Conservation (phyloP, 164 flowering plant genomes). For the Vitis cinerea region DNA sequence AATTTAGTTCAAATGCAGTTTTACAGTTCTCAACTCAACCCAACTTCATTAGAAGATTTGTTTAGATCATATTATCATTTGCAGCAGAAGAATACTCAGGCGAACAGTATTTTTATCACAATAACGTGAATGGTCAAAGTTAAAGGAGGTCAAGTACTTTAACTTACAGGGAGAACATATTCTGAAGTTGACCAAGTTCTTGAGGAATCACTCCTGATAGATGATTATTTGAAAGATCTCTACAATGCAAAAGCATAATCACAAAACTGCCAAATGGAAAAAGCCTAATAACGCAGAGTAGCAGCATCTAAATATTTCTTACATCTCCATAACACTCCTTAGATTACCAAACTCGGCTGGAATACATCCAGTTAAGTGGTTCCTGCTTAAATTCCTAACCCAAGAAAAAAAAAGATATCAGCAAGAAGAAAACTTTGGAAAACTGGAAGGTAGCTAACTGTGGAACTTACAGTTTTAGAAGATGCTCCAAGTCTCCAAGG, state of each 20-base stretch:
- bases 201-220: slow-evolving; percentile 75
- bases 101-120: too few relatives aligned
- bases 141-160: not conserved
- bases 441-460: not conserved
- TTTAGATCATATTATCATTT: too few relatives aligned
- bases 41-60: too few relatives aligned
- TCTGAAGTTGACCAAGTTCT: slow-evolving; percentile 85
- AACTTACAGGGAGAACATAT: slow-evolving; percentile 71
- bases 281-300: not conserved
- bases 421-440: slow-evolving; percentile 2
- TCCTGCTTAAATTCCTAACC: slow-evolving; percentile 75
- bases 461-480: slow-evolving; percentile 75
- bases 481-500: slow-evolving; percentile 94
- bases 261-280: not conserved
- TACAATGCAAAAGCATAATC: slow-evolving; percentile 22
- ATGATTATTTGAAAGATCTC: slow-evolving; percentile 80
- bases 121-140: not conserved
- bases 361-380: slow-evolving; percentile 56
- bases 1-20: too few relatives aligned
- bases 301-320: slow-evolving; percentile 16
- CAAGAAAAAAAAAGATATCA: not conserved
- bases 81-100: too few relatives aligned
- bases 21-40: too few relatives aligned
- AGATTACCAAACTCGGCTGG: slow-evolving; percentile 92
- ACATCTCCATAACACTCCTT: slow-evolving; percentile 92